phyloP scores from a whole-genome alignment of 2,329 filamentous ascomycete species.

The Chrysosporium queenslandicum region DNA sequence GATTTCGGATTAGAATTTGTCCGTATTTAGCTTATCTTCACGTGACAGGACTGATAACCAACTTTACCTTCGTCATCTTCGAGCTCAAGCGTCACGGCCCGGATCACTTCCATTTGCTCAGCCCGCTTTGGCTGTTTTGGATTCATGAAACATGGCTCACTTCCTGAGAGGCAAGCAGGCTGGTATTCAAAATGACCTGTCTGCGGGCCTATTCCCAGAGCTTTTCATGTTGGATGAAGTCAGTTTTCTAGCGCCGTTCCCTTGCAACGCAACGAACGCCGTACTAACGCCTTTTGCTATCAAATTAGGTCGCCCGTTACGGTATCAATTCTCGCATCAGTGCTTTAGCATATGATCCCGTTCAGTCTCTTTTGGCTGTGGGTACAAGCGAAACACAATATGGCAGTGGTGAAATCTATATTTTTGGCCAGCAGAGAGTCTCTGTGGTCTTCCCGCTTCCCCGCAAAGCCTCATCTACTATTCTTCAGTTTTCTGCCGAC shows the following conservation, averaged over 20 bases:
- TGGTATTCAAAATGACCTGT: conserved; percentile 85
- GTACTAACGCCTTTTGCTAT: neutral
- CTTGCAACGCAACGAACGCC: too few species aligned
- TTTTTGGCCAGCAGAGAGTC: conserved; percentile 75
- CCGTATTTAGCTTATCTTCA: conserved; percentile 11
- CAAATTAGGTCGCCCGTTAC: conserved; percentile 54
- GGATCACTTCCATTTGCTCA: too few species aligned
- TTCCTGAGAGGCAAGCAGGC: conserved; percentile 89
- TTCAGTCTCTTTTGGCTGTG: conserved; percentile 86
- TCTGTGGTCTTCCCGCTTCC: conserved; percentile 62
- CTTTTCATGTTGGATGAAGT: conserved; percentile 76
- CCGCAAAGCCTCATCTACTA: conserved; percentile 62
- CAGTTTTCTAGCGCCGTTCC: conserved; percentile 29
- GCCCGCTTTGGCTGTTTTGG: neutral
- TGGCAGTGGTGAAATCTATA: conserved; percentile 75
- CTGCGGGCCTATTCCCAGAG: conserved; percentile 65
- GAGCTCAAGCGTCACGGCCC: neutral
- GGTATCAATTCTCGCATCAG: conserved; percentile 70
- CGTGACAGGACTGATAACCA: neutral
- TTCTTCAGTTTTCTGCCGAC: conserved; percentile 74
- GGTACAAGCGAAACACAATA: conserved; percentile 82
- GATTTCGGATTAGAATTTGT: too few species aligned
- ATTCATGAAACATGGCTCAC: conserved; percentile 55
- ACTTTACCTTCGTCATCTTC: neutral
- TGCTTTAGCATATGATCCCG: conserved; percentile 79